These are phyloP conservation scores for Ormosia semicastrata DNA, from an alignment of 306 rosid genomes.

Conservation along the genomic window DNA sequence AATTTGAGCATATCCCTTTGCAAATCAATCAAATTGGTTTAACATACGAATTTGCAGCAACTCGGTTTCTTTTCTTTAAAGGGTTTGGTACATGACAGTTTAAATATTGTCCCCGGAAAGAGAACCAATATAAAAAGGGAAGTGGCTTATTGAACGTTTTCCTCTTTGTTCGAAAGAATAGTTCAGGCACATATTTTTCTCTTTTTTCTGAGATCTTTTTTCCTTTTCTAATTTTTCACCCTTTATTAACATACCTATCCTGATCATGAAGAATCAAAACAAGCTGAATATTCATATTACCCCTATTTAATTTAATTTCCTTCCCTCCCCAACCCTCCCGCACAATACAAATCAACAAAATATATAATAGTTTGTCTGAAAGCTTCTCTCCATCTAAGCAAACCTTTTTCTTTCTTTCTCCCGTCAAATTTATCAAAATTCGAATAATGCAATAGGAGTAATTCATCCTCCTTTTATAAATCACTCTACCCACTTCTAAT, in stretches of 20 bases:
- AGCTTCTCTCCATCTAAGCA: neutral
- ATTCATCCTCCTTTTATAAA: neutral
- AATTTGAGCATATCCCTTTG: neutral
- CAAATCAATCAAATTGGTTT: constrained; percentile 13
- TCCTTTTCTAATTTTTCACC: constrained; percentile 5
- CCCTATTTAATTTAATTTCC: neutral
- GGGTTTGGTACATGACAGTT: constrained; percentile 19
- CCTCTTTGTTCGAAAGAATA: constrained; percentile 22
- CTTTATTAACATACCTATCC: constrained; percentile 24
- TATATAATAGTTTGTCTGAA: neutral
- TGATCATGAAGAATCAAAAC: constrained; percentile 12
- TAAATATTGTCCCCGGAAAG: constrained; percentile 36
- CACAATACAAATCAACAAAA: neutral
- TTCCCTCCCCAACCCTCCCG: neutral
- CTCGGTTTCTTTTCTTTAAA: constrained; percentile 30
- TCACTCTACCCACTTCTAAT: neutral
- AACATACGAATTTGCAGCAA: constrained; percentile 11
- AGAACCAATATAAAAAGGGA: constrained; percentile 16
- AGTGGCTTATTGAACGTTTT: constrained; percentile 24
- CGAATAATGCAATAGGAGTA: neutral
- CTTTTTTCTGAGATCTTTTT: constrained; percentile 23
- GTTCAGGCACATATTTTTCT: neutral
- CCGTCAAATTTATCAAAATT: neutral
- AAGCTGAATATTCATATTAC: constrained; percentile 22
- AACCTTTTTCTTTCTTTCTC: neutral